Evolutionary conservation across 306 rosid genomes (phyloP).

Genomic region (Malus sylvestris): DNA sequence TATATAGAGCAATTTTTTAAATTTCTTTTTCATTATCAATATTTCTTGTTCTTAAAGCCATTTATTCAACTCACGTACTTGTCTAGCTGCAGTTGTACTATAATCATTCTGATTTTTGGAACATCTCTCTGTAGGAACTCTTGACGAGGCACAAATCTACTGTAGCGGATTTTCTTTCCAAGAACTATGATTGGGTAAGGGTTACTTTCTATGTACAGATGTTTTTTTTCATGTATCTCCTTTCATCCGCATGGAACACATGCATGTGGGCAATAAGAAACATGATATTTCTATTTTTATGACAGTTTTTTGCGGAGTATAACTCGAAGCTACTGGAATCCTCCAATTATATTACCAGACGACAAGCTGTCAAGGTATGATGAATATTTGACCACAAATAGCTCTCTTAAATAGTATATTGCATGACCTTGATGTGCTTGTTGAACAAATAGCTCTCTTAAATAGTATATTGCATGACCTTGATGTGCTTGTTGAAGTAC

Average conservation of each 20-base stretch:
- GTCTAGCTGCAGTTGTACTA: neutral
- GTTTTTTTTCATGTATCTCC: neutral
- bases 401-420: slow-evolving; percentile 1
- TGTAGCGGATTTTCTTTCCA: slow-evolving; percentile 88
- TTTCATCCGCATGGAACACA: neutral
- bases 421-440: neutral
- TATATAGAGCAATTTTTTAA: neutral
- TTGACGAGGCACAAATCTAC: slow-evolving; percentile 97
- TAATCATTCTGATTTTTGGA: slow-evolving; percentile 2
- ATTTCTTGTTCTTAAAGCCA: neutral
- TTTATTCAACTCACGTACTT: neutral
- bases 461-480: slow-evolving; percentile 5
- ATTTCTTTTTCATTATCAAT: neutral
- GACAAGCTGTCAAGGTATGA: slow-evolving; percentile 93
- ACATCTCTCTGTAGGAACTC: slow-evolving; percentile 65
- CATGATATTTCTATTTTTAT: slow-evolving; percentile 7
- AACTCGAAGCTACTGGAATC: slow-evolving; percentile 91
- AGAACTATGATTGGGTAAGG: slow-evolving; percentile 91
- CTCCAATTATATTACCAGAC: slow-evolving; percentile 86
- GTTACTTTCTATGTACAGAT: neutral
- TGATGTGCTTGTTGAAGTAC: neutral
- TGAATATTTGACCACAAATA: slow-evolving; percentile 2
- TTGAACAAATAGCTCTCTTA: neutral
- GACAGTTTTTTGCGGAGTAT: slow-evolving; percentile 85
- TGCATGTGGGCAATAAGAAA: neutral